Evolutionary conservation across 306 rosid genomes (phyloP).

Genomic region (Argentina anserina): DNA sequence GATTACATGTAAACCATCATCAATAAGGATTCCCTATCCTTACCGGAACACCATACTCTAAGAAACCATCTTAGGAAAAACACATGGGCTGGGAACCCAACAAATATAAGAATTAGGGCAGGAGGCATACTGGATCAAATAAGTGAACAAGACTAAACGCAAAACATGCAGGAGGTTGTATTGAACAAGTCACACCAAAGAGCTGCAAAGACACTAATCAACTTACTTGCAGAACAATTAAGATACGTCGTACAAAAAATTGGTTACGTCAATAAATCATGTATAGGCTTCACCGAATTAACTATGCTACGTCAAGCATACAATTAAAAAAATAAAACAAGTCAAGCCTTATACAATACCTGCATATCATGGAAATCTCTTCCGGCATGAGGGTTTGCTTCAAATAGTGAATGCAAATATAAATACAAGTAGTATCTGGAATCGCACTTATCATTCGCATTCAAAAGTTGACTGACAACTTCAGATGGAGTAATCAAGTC

Average conservation of each 20-base stretch:
- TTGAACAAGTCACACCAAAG: neutral
- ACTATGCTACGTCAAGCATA: neutral
- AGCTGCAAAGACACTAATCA: neutral
- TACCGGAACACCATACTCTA: too few species aligned
- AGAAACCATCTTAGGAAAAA: too few species aligned
- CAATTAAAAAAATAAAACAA: neutral
- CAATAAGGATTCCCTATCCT: too few species aligned
- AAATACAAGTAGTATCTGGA: conserved; percentile 66
- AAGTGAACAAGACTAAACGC: neutral
- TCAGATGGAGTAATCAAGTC: conserved; percentile 68
- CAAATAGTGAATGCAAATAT: conserved; percentile 91
- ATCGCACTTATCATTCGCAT: conserved; percentile 51
- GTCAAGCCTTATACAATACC: conserved; percentile 41
- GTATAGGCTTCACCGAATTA: neutral
- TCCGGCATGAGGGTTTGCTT: conserved; percentile 85
- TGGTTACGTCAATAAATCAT: too few species aligned
- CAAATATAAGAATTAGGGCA: neutral
- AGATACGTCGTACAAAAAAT: neutral
- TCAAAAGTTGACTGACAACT: conserved; percentile 72
- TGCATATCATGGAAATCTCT: conserved; percentile 93
- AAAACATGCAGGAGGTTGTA: neutral
- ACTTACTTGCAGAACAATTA: neutral
- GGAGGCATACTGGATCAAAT: neutral
- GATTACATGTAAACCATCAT: too few species aligned
- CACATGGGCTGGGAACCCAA: too few species aligned